Evolutionary conservation across 176 grass and related monocot genomes (phyloP).

Genomic region (Pontederia paniculata): DNA sequence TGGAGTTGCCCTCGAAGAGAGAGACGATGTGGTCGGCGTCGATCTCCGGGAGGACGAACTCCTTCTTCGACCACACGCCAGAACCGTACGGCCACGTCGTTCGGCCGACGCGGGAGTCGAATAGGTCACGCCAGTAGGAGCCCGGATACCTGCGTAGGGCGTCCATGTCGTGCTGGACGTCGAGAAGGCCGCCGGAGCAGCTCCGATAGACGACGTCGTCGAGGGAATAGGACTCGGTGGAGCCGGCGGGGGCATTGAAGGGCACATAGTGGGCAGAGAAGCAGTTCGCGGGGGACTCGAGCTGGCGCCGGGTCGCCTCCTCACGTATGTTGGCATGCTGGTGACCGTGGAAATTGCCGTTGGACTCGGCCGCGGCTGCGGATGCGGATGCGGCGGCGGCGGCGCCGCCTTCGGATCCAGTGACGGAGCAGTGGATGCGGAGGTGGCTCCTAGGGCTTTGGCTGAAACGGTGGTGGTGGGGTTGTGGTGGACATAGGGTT

Average conservation of each 20-base stretch:
- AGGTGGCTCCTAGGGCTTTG: background rate
- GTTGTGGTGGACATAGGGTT: background rate
- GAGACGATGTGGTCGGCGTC: constrained; percentile 86
- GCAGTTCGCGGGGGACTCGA: constrained; percentile 24
- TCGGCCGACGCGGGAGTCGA: constrained; percentile 80
- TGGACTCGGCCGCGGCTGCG: background rate
- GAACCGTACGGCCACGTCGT: constrained; percentile 93
- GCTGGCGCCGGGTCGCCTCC: constrained; percentile 61
- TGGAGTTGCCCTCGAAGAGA: constrained; percentile 97
- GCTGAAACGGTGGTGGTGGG: background rate
- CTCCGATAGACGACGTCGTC: constrained; percentile 94
- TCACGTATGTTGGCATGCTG: constrained; percentile 85
- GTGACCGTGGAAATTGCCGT: constrained; percentile 40
- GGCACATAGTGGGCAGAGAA: constrained; percentile 51
- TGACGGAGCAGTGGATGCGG: no score
- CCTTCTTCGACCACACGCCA: constrained; percentile 99
- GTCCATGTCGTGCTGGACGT: constrained; percentile 68
- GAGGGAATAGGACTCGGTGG: constrained; percentile 70
- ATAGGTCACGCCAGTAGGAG: constrained; percentile 83
- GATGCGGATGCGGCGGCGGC: background rate
- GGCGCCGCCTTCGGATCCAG: constrained; percentile 4
- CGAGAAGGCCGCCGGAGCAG: constrained; percentile 82
- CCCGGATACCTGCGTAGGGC: constrained; percentile 59
- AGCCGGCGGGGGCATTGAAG: constrained; percentile 24
- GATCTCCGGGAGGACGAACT: constrained; percentile 91